phyloP scores from a whole-genome alignment of 805 yeast species.

The Lipomyces yamadae region DNA sequence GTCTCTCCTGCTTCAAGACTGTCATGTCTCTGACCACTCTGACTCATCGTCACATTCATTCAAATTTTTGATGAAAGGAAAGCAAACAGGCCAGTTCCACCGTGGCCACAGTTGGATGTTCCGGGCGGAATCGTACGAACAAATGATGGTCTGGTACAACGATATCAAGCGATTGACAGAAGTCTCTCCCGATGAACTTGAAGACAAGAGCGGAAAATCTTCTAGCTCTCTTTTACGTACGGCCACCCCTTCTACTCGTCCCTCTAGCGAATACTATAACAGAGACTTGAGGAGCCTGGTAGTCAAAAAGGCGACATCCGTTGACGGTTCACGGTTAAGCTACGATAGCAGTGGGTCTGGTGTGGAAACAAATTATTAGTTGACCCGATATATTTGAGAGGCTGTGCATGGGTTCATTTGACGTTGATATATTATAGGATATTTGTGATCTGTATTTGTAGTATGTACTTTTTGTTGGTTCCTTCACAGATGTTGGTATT shows the following conservation, averaged over 20 bases:
- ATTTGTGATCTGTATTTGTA: conserved; percentile 4
- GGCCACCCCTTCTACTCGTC: conserved; percentile 12
- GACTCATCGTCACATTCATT: conserved; percentile 39
- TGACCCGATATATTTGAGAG: not conserved
- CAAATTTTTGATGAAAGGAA: conserved; percentile 80
- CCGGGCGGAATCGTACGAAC: conserved; percentile 79
- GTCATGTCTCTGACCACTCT: conserved; percentile 72
- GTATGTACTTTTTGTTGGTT: not conserved
- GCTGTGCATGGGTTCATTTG: not conserved
- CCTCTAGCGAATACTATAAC: conserved; percentile 21
- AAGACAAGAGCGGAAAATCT: not conserved
- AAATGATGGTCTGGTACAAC: conserved; percentile 83
- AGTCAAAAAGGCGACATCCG: not conserved
- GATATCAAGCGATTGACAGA: conserved; percentile 57
- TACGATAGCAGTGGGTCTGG: conserved; percentile 10
- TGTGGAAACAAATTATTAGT: conserved; percentile 1
- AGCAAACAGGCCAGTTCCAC: conserved; percentile 73
- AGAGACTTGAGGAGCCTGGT: conserved; percentile 4
- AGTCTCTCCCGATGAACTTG: not conserved
- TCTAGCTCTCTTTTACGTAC: not conserved
- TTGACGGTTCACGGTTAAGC: conserved; percentile 1
- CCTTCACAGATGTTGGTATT: not conserved
- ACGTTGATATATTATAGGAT: not conserved
- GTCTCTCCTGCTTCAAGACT: conserved; percentile 79
- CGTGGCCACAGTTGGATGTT: conserved; percentile 95